Conservation (phyloP, 2,329 filamentous ascomycete genomes). For the Colletotrichum falcatum region DNA sequence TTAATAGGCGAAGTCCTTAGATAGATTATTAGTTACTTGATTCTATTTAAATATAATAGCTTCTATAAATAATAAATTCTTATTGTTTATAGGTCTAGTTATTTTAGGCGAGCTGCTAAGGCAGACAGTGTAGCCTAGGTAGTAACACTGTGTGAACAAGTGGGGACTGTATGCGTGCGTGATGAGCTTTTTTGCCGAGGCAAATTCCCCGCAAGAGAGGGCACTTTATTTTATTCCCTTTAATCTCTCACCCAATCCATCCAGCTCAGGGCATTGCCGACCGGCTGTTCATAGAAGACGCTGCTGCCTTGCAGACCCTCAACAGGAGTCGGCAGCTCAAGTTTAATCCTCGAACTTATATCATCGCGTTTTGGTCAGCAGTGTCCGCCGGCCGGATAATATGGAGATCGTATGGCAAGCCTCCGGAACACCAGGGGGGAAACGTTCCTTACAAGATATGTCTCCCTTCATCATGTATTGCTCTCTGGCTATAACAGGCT, state of each 20-base stretch:
- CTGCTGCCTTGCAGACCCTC: background rate
- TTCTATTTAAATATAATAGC: too few relatives aligned
- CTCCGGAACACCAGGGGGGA: background rate
- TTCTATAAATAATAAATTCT: too few relatives aligned
- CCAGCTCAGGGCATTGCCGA: background rate
- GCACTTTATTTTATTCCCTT: background rate
- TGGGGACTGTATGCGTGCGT: background rate
- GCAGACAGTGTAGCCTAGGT: too few relatives aligned
- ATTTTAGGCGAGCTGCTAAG: too few relatives aligned
- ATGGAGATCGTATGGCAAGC: conserved; percentile 22
- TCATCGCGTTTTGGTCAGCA: background rate
- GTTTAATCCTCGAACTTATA: background rate
- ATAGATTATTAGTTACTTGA: too few relatives aligned
- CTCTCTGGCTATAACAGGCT: background rate
- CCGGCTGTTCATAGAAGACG: background rate
- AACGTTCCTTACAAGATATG: conserved; percentile 18
- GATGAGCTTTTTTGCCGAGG: background rate
- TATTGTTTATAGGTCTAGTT: too few relatives aligned
- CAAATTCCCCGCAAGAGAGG: background rate
- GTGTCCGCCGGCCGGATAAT: background rate
- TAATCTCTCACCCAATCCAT: background rate
- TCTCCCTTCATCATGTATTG: background rate
- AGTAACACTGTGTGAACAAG: too few relatives aligned
- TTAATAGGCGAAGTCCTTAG: too few relatives aligned
- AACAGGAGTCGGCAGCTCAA: background rate